Evolutionary conservation across 306 rosid genomes (phyloP), one percentile per base, ranked within the genome.

Genomic region (Myrica gale): DNA sequence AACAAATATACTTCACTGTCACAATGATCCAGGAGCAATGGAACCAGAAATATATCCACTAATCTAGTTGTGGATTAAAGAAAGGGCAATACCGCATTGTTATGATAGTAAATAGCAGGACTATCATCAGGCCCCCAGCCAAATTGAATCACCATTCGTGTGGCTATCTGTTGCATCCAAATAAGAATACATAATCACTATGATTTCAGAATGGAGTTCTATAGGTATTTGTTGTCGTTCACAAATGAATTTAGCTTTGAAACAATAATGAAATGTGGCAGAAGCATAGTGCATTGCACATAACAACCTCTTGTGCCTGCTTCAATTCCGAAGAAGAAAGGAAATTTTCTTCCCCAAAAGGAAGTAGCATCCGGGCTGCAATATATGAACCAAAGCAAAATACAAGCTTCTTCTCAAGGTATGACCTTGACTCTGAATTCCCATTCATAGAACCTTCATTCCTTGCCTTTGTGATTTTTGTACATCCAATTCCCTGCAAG

Each of bases 51-150:
- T 20, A 72, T 75, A 44, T 54, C 62, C 43, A 20, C 75, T 69
- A 56, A 45, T 50, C 56, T 58, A 46, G 74, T 82, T 55, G 19
- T 19, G 82, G 68, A 44, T 39, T 61, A 74, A 73, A 84, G 81
- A 80, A 67, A 87, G 75, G 81, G 69, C 79, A 73, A 83, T 95
- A 95, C 97, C 92, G 97, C 92, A 85, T 88, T 88, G 69, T 62
- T 85, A 53, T 77, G 83, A 88, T 91, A 87, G 85, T 95, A 95
- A 71, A 95, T 85, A 78, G 98, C 97, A 73, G 98, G 96, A 88
- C 88, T 92, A 82, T 95, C 97, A 90, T 95, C 97, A 62, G 97
- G 98, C 50, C 97, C 98, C 98, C 98, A 95, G 4, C 98, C 98
- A 86, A 92, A 92, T 74, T 95, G 93, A 86, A 95, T 84, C 80